Evolutionary conservation across 192 early-diverging fungal species (phyloP).

Genomic region (Kickxella alabastrina): DNA sequence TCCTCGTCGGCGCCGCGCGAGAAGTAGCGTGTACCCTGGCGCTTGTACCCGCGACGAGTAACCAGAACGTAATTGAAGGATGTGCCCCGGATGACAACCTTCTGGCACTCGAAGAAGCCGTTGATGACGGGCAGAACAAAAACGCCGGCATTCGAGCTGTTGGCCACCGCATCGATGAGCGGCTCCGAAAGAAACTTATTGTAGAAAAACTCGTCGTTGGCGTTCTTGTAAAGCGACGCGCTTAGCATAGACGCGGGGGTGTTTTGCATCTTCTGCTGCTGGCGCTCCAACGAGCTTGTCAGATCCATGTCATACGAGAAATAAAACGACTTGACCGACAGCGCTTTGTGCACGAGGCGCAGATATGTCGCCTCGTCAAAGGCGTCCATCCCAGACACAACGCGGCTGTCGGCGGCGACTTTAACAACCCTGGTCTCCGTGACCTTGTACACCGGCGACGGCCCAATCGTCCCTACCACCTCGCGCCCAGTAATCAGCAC

Average conservation of each 20-base stretch:
- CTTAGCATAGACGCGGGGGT: neutral
- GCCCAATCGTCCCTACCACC: constrained; percentile 31
- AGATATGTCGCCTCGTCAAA: constrained; percentile 65
- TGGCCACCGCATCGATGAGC: constrained; percentile 56
- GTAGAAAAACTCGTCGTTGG: constrained; percentile 95
- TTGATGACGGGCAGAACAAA: constrained; percentile 90
- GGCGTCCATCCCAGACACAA: constrained; percentile 23
- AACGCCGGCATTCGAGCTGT: constrained; percentile 40
- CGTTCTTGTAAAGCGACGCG: constrained; percentile 38
- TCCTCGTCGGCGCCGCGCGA: constrained; percentile 86
- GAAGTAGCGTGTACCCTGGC: constrained; percentile 87
- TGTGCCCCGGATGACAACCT: constrained; percentile 61
- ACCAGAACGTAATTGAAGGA: constrained; percentile 76
- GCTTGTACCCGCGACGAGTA: constrained; percentile 75
- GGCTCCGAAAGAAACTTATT: constrained; percentile 69
- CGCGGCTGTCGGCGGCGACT: constrained; percentile 18
- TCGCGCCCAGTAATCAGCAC: constrained; percentile 47
- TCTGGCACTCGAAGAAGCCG: constrained; percentile 70
- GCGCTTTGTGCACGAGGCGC: constrained; percentile 54
- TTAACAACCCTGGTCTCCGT: constrained; percentile 41
- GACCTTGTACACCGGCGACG: constrained; percentile 39
- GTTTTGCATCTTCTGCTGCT: constrained; percentile 31
- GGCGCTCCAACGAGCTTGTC: constrained; percentile 79
- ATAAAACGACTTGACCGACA: constrained; percentile 60
- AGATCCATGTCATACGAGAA: constrained; percentile 87